phyloP scores from a whole-genome alignment of 2,329 filamentous ascomycete species.

The Pseudopyricularia javanii region DNA sequence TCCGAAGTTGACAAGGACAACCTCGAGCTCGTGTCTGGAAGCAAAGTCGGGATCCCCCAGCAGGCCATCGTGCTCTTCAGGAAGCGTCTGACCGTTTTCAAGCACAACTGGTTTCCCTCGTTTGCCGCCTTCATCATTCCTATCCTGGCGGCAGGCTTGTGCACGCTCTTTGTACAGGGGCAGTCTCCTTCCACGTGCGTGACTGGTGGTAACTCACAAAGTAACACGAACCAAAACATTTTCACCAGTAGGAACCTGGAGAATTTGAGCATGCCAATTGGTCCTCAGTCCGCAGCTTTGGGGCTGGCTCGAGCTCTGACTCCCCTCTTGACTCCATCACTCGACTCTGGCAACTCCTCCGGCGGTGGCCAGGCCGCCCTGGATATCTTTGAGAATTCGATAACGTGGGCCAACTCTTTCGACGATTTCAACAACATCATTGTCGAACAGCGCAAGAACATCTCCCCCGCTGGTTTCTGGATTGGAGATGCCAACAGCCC shows the following conservation, averaged over 20 bases:
- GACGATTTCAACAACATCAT: conserved; percentile 59
- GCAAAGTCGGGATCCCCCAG: conserved; percentile 52
- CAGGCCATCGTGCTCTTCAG: conserved; percentile 65
- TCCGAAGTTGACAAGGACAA: conserved; percentile 13
- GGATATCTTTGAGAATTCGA: too few species aligned
- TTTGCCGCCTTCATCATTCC: conserved; percentile 65
- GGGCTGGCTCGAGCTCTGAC: conserved; percentile 15
- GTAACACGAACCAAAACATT: conserved; percentile 24
- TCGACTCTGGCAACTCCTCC: background rate
- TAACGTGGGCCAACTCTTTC: conserved; percentile 49
- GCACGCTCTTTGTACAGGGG: conserved; percentile 59
- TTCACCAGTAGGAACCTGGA: too few species aligned
- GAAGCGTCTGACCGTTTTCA: conserved; percentile 68
- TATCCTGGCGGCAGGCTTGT: conserved; percentile 65
- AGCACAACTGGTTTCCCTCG: conserved; percentile 68
- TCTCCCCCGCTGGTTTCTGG: conserved; percentile 73
- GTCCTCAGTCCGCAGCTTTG: too few species aligned
- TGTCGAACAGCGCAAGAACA: conserved; percentile 45
- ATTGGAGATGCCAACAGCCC: conserved; percentile 41
- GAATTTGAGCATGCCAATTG: too few species aligned
- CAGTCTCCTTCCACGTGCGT: conserved; percentile 40
- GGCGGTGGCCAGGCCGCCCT: too few species aligned
- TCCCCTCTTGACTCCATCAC: conserved; percentile 28
- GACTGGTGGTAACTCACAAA: too few species aligned
- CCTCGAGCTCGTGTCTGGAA: conserved; percentile 53